Conservation (phyloP, 163 green algal genomes). For the Scenedesmus sp. region DNA sequence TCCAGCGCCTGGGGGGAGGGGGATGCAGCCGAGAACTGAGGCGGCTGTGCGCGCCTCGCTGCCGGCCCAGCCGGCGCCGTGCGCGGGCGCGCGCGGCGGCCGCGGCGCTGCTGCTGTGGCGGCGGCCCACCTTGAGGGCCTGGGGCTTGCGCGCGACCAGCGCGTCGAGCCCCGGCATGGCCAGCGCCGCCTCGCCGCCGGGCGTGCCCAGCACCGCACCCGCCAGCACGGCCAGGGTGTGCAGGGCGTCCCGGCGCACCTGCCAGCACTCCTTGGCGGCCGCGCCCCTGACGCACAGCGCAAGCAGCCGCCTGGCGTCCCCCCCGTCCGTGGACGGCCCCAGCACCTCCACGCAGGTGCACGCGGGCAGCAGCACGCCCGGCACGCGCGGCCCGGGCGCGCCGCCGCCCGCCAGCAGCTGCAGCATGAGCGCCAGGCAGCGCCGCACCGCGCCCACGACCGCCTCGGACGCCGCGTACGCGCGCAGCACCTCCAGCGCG, state of each 20-base stretch:
- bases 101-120: background rate
- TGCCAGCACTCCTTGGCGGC: constrained; percentile 45
- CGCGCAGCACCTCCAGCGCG: constrained; percentile 40
- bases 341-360: constrained; percentile 40
- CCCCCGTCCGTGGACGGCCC: constrained; percentile 6
- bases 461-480: background rate
- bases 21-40: background rate
- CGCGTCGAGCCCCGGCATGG: background rate
- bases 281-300: constrained; percentile 31
- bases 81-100: background rate
- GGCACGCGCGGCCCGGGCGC: constrained; percentile 3
- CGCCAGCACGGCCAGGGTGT: constrained; percentile 7
- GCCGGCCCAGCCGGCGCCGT: too few species aligned
- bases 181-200: background rate
- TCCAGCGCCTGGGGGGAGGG: constrained; percentile 41
- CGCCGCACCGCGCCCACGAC: background rate
- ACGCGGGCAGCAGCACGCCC: constrained; percentile 23
- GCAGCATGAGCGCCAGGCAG: constrained; percentile 20
- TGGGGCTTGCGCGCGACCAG: background rate
- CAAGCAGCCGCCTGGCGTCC: constrained; percentile 25
- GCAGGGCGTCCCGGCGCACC: constrained; percentile 31
- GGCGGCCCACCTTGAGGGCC: constrained; percentile 26
- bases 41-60: too few species aligned
- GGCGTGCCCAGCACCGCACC: background rate
- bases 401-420: constrained; percentile 28